Evolutionary conservation across 345 rosid genomes (phyloP), one percentile per base, ranked within the genome.

Genomic region (Mallotus nudiflorus): DNA sequence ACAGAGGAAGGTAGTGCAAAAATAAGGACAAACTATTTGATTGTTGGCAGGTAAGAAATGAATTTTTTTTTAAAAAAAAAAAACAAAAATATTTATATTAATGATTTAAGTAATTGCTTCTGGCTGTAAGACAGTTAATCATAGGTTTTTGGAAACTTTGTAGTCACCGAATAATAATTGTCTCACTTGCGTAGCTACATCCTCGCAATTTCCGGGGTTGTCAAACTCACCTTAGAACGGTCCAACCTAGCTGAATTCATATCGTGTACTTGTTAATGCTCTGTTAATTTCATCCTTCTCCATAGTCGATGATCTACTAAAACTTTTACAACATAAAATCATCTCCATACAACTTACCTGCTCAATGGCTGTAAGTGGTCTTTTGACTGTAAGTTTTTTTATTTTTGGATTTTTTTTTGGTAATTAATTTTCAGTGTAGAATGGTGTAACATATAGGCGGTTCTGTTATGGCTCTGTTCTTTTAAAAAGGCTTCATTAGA

Each of bases 311-410:
- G 7, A 50, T 7, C 14, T 22, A 12, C 29, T 29, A 62, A 29
- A 45, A 3, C 45, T 1, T 25, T 44, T 18, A 27, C 37, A 16
- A 7, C 1, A 18, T 16, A 63, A 2, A 16, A 67, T 19, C 31
- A 27, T 6, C n/a, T 12, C 33, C 3, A 2, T 6, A 6, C 37
- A 33, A 35, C 49, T 25, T 19, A 13, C 18, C 62, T 45, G 40
- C 24, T 35, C 58, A 37, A 70, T 61, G 66, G 40, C 61, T 24
- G 74, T 70, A 60, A 61, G 66, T 70, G 16, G 58, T 28, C 27
- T 6, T 46, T 9, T 40, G 40, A 18, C 22, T 4, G 0, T 1
- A 3, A 19, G 6, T 40, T 5, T 39, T 27, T 12, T 39, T 25
- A 16, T 2, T 42, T 14, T 13, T 31, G 9, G 3, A 15, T 28